A percentile compares a stretch with the other conserved stretches of the same genome.
Conservation (phyloP, 1,284 basidiomycete genomes). For the Ustilago sp. region DNA sequence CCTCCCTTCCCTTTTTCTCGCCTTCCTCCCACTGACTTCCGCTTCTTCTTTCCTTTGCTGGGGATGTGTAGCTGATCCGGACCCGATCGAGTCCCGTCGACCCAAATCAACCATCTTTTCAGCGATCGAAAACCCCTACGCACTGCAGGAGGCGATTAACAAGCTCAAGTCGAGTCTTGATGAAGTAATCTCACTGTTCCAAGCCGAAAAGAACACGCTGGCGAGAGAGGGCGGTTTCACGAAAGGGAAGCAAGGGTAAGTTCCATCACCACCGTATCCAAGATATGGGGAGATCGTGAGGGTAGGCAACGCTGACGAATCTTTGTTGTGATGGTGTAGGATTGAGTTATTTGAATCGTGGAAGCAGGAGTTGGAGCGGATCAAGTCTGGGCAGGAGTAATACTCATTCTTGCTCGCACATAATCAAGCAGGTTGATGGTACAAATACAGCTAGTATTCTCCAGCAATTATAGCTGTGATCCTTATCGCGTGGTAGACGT, state of each 20-base stretch:
- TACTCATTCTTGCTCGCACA: background rate
- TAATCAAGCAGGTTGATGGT: background rate
- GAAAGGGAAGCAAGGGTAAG: conserved; percentile 62
- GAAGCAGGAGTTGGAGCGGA: conserved; percentile 58
- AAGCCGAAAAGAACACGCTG: conserved; percentile 58
- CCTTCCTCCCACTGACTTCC: background rate
- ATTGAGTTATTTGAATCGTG: conserved; percentile 56
- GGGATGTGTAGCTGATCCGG: conserved; percentile 29
- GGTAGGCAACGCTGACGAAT: background rate
- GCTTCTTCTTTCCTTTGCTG: background rate
- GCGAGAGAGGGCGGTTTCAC: conserved; percentile 52
- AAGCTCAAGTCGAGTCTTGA: conserved; percentile 57
- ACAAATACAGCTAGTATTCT: conserved; percentile 17
- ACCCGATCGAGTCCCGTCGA: conserved; percentile 35
- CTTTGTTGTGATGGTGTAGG: conserved; percentile 1
- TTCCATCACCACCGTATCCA: background rate
- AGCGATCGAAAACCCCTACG: conserved; percentile 63
- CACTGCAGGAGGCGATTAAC: conserved; percentile 53
- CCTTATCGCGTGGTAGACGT: background rate
- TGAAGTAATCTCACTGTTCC: conserved; percentile 59
- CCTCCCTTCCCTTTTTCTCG: background rate
- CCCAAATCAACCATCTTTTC: conserved; percentile 51
- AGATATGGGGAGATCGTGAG: background rate
- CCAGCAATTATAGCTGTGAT: background rate
- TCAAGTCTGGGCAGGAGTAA: conserved; percentile 51